Evolutionary conservation across 1,139 yeast genomes (phyloP).

Genomic region (Martiniozyma asiatica): DNA sequence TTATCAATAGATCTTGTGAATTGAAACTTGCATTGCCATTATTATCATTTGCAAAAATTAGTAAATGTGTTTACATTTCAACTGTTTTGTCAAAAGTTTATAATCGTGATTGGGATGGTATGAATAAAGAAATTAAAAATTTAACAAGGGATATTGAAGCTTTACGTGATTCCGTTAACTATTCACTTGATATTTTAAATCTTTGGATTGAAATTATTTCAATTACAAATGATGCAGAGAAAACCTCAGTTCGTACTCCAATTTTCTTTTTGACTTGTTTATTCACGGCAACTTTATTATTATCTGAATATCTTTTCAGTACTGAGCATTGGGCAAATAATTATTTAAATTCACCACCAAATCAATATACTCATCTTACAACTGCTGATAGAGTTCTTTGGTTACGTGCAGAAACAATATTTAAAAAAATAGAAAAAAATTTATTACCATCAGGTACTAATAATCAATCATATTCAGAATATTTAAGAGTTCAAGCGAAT

Average conservation of each 20-base stretch:
- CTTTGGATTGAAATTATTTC: constrained; percentile 62
- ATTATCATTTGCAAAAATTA: constrained; percentile 49
- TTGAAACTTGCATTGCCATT: constrained; percentile 55
- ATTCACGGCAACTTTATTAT: constrained; percentile 45
- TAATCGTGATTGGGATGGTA: constrained; percentile 50
- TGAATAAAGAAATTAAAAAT: constrained; percentile 40
- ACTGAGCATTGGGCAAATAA: constrained; percentile 39
- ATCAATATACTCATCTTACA: constrained; percentile 19
- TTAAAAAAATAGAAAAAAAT: constrained; percentile 45
- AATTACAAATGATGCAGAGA: constrained; percentile 47
- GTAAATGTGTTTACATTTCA: constrained; percentile 46
- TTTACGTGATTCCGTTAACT: constrained; percentile 43
- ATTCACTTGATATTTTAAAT: constrained; percentile 47
- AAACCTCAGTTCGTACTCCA: constrained; percentile 59
- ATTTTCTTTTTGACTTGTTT: constrained; percentile 61
- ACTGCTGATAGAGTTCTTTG: constrained; percentile 38
- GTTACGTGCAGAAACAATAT: constrained; percentile 37
- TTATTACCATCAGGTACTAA: constrained; percentile 33
- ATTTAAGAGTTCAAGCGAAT: constrained; percentile 40
- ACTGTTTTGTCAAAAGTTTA: constrained; percentile 47
- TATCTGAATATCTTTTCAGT: constrained; percentile 47
- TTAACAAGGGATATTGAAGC: constrained; percentile 42
- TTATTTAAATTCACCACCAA: constrained; percentile 16
- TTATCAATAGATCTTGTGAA: constrained; percentile 40
- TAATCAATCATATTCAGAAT: constrained; percentile 40